Evolutionary conservation across 1,284 basidiomycete species (phyloP), one percentile per base, ranked within the genome.

Genomic region (Tremellales sp.): DNA sequence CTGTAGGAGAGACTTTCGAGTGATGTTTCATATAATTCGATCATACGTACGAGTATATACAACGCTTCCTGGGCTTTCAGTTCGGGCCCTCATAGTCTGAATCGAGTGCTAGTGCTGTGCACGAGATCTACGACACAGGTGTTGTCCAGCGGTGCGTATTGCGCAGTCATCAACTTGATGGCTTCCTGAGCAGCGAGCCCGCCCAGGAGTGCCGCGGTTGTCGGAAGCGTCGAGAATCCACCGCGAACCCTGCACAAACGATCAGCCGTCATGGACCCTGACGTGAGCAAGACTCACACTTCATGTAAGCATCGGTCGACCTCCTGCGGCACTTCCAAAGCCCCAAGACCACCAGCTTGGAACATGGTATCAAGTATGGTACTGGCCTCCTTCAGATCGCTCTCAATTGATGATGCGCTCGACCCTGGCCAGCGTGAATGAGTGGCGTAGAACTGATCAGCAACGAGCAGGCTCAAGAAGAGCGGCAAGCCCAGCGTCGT

Each of bases 131-230:
- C 79, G 23, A 91, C 78, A 58, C 87, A 89, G 54, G 85, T 86
- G 19, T 91, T 89, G 61, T 87, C 84, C 50, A 96, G 80, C 2
- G 94, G 94, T 19, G 91, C 80, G 71, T 99, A 99, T 75, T 98
- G 96, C 66, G 84, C 85, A 53, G 94, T 97, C 62, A 97, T 86
- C 73, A 97, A 80, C 80, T 99, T 98, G 81, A 98, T 97, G 6
- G 85, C 84, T 73, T 98, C 96, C 64, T 98, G 96, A n/a, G 91
- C 91, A 23, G 93, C 87, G 17, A 98, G 73, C 0, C 94, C 96
- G 13, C 96, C 96, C 2, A 97, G 75, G 65, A 98, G 84, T 0
- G 92, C 92, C 0, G 96, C 89, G 0, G 86, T 93, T 56, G 91
- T 93, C 0, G 94, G 92, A 1, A 97, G 75, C 60, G 94, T 89